Evolutionary conservation across 2,329 filamentous ascomycete species (phyloP), one percentile per base, ranked within the genome.

Genomic region (Aspergillaceae sp.): DNA sequence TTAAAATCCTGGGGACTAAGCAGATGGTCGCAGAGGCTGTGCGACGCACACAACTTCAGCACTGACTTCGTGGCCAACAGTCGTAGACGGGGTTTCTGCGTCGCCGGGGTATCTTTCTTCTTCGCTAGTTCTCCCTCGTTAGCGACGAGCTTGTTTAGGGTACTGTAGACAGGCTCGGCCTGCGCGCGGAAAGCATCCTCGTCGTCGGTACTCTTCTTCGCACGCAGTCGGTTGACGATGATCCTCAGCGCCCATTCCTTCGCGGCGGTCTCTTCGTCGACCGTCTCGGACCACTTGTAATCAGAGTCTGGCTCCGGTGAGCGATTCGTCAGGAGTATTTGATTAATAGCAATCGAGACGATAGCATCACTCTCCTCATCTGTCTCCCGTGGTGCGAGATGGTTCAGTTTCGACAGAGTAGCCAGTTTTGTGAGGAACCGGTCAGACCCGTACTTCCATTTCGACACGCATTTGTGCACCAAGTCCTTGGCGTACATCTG

Each of bases 401-500:
- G 75, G 51, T 87, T 84, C 36, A 97, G 69, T 80, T 89, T 60
- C 79, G 75, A 71, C 43, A 75, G 59, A 6, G 72, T 64, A 4
- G 72, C 73, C 29, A 76, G 57, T 35, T 68, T 68, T 5, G 71
- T 84, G 44, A 96, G 75, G 63, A 89, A 94, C 57, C 86, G 78
- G 32, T 84, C 73, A 7, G 79, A 76, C 1, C 81, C 86, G 53
- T 88, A 90, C 2, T 77, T 74, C 74, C 86, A 90, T 43, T 81
- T 78, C 53, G 87, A 82, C 53, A 87, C 79, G 48, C 84, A 84
- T 61, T 84, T 86, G 46, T 84, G 79, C 5, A 96, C 68, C 7
- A 98, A 76, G 56, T 94, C 89, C 44, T 84, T 89, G 5, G 88
- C 87, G 49, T 88, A 86, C 71, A 94, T 84, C 59, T 90, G 85